These are phyloP conservation scores for Dactylellina sp. DNA, from an alignment of 2,329 filamentous ascomycete genomes.

Conservation along the genomic window DNA sequence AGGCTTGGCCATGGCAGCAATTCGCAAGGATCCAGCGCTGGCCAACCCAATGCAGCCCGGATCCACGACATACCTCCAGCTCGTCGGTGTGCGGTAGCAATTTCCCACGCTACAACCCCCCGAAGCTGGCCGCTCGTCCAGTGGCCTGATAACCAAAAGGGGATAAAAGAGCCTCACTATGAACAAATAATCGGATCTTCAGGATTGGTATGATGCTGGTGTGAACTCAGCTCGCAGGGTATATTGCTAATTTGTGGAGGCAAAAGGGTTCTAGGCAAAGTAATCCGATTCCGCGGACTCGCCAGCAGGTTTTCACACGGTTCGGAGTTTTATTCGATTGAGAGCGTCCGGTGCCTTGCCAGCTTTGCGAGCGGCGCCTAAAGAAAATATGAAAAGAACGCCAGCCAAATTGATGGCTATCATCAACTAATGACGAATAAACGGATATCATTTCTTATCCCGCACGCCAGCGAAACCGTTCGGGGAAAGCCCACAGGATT, in stretches of 20 bases:
- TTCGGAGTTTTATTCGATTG: not conserved
- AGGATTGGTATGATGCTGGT: not conserved
- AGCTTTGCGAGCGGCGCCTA: not conserved
- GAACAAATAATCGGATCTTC: not conserved
- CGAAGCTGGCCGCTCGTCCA: not conserved
- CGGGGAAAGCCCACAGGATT: conserved; percentile 18
- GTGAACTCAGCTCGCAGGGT: conserved; percentile 10
- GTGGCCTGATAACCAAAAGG: conserved; percentile 3
- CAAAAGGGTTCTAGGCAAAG: conserved; percentile 3
- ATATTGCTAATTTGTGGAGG: conserved; percentile 1
- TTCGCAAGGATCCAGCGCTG: conserved; percentile 7
- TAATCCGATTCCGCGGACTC: conserved; percentile 3
- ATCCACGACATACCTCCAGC: not conserved
- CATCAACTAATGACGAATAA: not conserved
- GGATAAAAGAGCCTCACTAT: conserved; percentile 16
- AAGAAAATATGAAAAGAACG: not conserved
- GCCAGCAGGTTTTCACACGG: not conserved
- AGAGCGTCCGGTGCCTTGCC: not conserved
- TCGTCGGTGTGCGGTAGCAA: not conserved
- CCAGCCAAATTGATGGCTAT: not conserved
- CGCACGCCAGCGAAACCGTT: not conserved
- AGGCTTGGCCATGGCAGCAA: not conserved
- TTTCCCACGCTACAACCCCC: not conserved
- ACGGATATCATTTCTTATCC: not conserved
- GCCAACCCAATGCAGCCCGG: conserved; percentile 6